phyloP scores from a whole-genome alignment of 2,329 filamentous ascomycete genomes.

The Fusarium albosuccineum region DNA sequence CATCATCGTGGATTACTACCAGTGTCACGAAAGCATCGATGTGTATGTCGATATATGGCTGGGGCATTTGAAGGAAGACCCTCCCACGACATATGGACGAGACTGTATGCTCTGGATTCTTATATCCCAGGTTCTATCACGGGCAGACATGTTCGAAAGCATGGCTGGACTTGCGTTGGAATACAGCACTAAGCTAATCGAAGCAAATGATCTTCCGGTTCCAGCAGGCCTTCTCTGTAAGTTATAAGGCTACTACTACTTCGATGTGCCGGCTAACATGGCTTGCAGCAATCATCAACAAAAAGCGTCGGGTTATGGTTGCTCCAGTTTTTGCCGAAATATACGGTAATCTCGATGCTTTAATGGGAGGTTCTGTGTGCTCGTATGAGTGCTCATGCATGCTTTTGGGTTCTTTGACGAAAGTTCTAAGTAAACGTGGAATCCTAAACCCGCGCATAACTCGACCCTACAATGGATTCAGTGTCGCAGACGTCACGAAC shows the following conservation, averaged over 20 bases:
- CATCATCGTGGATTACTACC: constrained; percentile 44
- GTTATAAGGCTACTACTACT: not conserved
- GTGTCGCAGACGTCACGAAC: no score
- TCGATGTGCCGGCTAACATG: not conserved
- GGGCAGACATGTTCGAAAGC: constrained; percentile 3
- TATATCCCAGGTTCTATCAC: constrained; percentile 32
- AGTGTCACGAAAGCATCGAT: constrained; percentile 39
- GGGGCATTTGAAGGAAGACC: not conserved
- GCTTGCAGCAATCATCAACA: constrained; percentile 6
- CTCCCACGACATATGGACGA: constrained; percentile 1
- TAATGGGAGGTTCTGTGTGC: constrained; percentile 1
- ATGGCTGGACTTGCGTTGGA: constrained; percentile 23
- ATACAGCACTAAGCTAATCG: constrained; percentile 22
- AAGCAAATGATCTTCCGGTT: constrained; percentile 17
- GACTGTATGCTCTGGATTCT: constrained; percentile 31
- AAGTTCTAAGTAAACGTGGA: constrained; percentile 5
- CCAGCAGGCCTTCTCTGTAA: constrained; percentile 13
- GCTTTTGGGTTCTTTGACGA: constrained; percentile 34
- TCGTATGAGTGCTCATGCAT: constrained; percentile 32
- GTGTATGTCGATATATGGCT: constrained; percentile 28
- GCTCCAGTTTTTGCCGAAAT: not conserved
- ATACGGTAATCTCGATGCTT: constrained; percentile 4
- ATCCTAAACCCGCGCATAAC: not conserved
- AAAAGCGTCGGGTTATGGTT: constrained; percentile 1
- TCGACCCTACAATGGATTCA: no score